phyloP scores from a whole-genome alignment of 148 eudicot species.

The Nepenthes mirabilis region DNA sequence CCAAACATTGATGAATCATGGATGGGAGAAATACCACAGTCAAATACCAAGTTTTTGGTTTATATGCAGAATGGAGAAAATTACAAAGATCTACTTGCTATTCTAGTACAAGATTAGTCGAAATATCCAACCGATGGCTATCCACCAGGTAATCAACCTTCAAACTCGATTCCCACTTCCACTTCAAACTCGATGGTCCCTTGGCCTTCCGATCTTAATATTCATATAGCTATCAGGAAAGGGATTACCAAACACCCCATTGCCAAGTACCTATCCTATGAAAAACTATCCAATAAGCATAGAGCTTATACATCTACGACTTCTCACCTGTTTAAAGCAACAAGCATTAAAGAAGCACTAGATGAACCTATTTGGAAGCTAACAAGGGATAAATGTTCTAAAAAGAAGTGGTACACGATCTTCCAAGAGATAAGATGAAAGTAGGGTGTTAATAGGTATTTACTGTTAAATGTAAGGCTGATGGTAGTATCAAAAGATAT shows the following conservation, averaged over 20 bases:
- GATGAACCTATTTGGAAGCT: conserved; percentile 1
- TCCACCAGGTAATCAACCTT: background rate
- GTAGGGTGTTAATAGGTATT: background rate
- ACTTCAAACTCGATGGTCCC: too few relatives aligned
- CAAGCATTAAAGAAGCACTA: background rate
- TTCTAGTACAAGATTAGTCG: background rate
- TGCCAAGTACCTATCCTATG: background rate
- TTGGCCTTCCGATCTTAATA: background rate
- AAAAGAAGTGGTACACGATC: background rate
- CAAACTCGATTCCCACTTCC: background rate
- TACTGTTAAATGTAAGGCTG: background rate
- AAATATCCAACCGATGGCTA: background rate
- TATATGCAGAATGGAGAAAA: background rate
- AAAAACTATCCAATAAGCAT: background rate
- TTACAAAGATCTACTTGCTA: too few relatives aligned
- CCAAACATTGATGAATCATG: background rate
- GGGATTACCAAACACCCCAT: background rate
- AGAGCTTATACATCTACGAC: background rate
- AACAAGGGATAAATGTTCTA: background rate
- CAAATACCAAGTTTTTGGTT: background rate
- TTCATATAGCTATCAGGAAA: background rate
- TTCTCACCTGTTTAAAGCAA: conserved; percentile 2
- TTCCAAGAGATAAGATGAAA: background rate
- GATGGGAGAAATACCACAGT: background rate
- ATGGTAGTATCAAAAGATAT: too few relatives aligned